Conservation (phyloP, 345 rosid species). For the Pugionium cornutum region DNA sequence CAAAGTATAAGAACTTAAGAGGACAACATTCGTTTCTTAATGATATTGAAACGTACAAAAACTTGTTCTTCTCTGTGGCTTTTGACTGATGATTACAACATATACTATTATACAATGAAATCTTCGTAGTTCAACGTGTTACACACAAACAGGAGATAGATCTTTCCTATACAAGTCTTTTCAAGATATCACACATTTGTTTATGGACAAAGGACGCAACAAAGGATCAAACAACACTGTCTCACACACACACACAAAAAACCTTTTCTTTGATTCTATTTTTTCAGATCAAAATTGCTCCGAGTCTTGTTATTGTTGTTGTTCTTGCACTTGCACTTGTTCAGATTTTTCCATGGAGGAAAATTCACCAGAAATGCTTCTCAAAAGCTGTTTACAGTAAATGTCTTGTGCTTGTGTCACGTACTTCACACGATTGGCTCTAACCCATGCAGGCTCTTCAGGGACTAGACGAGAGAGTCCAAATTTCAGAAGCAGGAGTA, state of each 20-base stretch:
- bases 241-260: not conserved
- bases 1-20: not conserved
- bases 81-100: conserved; percentile 5
- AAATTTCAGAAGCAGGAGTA: conserved; percentile 76
- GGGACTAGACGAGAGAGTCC: conserved; percentile 81
- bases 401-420: conserved; percentile 70
- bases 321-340: not conserved
- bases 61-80: not conserved
- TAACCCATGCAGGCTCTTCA: conserved; percentile 96
- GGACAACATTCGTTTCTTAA: not conserved
- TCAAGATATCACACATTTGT: conserved; percentile 16
- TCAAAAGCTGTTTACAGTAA: conserved; percentile 72
- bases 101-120: not conserved
- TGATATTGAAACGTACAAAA: too few species aligned
- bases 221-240: conserved; percentile 9
- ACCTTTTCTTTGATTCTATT: not conserved
- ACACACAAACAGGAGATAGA: conserved; percentile 18
- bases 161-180: conserved; percentile 19
- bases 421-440: conserved; percentile 68
- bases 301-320: conserved; percentile 18
- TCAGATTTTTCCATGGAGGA: conserved; percentile 25
- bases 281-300: conserved; percentile 10
- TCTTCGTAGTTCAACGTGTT: conserved; percentile 17
- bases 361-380: conserved; percentile 49
- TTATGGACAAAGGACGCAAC: conserved; percentile 4